Percentiles rank a stretch among this genome's conserved stretches.
These are phyloP conservation scores for Phytophthora chlamydospora DNA, from an alignment of 352 stramenopile species.

Conservation along the genomic window DNA sequence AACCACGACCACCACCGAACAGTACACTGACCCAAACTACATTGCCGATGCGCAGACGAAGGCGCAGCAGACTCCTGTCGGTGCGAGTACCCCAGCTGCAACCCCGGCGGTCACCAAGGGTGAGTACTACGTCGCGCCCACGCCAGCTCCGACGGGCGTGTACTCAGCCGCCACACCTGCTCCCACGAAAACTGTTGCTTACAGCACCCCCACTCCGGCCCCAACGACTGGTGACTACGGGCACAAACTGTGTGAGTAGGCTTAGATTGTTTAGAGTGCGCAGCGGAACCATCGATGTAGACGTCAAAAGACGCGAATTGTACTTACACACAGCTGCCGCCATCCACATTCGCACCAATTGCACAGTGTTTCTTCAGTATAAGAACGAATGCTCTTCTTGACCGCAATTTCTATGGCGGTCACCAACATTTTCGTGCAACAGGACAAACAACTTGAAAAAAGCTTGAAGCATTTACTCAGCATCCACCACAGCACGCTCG, in stretches of 20 bases:
- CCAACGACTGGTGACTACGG: slow-evolving; percentile 5
- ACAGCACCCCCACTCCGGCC: background rate
- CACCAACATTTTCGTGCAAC: too few relatives aligned
- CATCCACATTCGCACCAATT: too few relatives aligned
- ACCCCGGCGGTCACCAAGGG: slow-evolving; percentile 5
- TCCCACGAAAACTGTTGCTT: background rate
- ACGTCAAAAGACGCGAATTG: too few relatives aligned
- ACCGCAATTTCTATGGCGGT: too few relatives aligned
- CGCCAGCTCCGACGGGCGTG: slow-evolving; percentile 2
- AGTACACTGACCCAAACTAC: slow-evolving; percentile 39
- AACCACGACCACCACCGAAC: slow-evolving; percentile 19
- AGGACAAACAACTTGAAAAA: too few relatives aligned
- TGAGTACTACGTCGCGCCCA: background rate
- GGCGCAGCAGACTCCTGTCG: slow-evolving; percentile 21
- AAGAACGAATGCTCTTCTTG: too few relatives aligned
- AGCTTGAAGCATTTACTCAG: too few relatives aligned
- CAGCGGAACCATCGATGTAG: too few relatives aligned
- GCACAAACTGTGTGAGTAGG: slow-evolving; percentile 16
- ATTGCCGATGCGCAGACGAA: slow-evolving; percentile 27
- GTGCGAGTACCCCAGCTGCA: slow-evolving; percentile 1
- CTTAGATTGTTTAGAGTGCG: too few relatives aligned
- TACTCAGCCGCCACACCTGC: background rate
- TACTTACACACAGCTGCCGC: too few relatives aligned
- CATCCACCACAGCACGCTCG: too few relatives aligned
- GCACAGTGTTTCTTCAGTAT: too few relatives aligned